These are phyloP conservation scores for Alternaria ethzedia DNA, from an alignment of 2,329 filamentous ascomycete genomes.

Conservation along the genomic window DNA sequence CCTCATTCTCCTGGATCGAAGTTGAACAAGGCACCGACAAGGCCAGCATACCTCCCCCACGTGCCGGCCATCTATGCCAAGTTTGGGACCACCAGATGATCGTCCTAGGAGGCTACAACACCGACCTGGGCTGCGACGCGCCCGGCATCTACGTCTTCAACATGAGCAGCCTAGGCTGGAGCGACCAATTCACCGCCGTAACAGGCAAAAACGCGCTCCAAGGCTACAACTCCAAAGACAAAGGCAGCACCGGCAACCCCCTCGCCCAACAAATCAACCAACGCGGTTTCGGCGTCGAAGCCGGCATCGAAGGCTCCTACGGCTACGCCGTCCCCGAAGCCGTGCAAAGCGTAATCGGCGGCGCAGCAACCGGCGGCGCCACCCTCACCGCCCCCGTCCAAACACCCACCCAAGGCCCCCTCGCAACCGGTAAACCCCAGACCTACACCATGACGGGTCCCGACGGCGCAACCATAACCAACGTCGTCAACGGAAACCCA, in stretches of 20 bases:
- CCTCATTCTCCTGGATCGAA: slow-evolving; percentile 80
- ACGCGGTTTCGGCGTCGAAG: slow-evolving; percentile 57
- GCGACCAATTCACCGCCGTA: slow-evolving; percentile 70
- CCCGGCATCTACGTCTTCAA: slow-evolving; percentile 81
- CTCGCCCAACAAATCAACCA: slow-evolving; percentile 62
- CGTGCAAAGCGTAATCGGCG: slow-evolving; percentile 72
- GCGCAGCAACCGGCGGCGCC: slow-evolving; percentile 69
- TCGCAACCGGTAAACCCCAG: slow-evolving; percentile 72
- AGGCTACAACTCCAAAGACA: slow-evolving; percentile 32
- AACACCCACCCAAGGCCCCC: slow-evolving; percentile 69
- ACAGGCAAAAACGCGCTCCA: slow-evolving; percentile 61
- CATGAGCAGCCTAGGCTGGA: slow-evolving; percentile 72
- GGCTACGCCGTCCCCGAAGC: slow-evolving; percentile 73
- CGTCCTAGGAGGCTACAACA: slow-evolving; percentile 73
- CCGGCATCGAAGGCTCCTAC: slow-evolving; percentile 64
- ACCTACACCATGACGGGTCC: slow-evolving; percentile 67
- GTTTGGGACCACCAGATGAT: slow-evolving; percentile 83
- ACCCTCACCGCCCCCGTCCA: slow-evolving; percentile 69
- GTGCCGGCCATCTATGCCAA: slow-evolving; percentile 78
- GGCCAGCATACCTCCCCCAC: slow-evolving; percentile 59
- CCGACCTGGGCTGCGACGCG: slow-evolving; percentile 67
- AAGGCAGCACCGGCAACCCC: slow-evolving; percentile 48
- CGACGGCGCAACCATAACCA: slow-evolving; percentile 51
- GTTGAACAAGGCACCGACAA: slow-evolving; percentile 56
- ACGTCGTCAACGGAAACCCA: slow-evolving; percentile 42